Conservation (phyloP, 768 basidiomycete genomes). For the Hypholoma sublateritium region DNA sequence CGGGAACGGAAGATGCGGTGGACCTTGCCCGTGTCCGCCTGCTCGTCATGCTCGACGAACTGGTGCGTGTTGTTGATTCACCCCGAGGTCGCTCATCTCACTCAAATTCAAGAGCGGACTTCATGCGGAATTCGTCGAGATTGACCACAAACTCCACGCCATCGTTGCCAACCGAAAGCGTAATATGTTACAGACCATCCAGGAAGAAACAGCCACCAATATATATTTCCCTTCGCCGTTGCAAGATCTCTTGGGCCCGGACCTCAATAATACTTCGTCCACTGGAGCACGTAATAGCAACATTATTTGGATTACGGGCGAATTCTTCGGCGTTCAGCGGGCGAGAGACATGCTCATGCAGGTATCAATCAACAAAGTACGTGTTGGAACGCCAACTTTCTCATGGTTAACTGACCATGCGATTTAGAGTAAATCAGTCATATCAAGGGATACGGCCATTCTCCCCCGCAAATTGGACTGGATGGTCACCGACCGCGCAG, state of each 20-base stretch:
- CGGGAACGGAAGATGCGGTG: constrained; percentile 85
- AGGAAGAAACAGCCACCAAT: constrained; percentile 96
- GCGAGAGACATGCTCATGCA: constrained; percentile 95
- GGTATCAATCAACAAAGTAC: constrained; percentile 81
- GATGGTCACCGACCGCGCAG: constrained; percentile 96
- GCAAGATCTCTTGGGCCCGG: constrained; percentile 79
- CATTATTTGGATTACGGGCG: constrained; percentile 94
- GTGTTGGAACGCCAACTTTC: constrained; percentile 15
- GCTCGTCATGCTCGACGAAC: constrained; percentile 91
- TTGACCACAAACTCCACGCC: constrained; percentile 91
- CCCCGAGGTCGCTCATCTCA: constrained; percentile 15
- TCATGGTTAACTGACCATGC: constrained; percentile 3
- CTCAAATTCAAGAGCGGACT: constrained; percentile 69
- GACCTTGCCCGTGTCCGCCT: constrained; percentile 89
- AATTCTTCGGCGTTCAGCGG: constrained; percentile 94
- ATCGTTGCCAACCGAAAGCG: constrained; percentile 92
- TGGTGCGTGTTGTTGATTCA: constrained; percentile 54
- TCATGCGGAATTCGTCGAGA: constrained; percentile 88
- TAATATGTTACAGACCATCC: constrained; percentile 82
- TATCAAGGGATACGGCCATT: constrained; percentile 91
- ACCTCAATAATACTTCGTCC: constrained; percentile 42
- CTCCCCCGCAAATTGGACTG: constrained; percentile 97
- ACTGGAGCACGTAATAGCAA: constrained; percentile 61
- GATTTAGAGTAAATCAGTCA: constrained; percentile 77
- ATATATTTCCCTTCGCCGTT: constrained; percentile 92